Evolutionary conservation across 805 yeast genomes (phyloP), one percentile per base, ranked within the genome.

Genomic region (Sporopachydermia quercuum): DNA sequence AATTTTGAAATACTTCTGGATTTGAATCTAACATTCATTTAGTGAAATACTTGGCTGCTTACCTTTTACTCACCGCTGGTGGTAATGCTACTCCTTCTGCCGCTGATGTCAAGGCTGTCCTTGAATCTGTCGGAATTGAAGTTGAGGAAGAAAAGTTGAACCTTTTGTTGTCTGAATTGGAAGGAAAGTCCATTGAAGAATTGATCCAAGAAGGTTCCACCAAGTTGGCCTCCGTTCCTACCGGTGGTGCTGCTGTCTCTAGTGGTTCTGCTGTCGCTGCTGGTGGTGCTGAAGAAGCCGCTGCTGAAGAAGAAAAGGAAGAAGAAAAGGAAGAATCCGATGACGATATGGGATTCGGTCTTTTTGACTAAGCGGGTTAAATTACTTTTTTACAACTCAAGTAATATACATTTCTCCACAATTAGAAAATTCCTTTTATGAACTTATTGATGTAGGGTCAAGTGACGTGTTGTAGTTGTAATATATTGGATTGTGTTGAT

Each of bases 31-130:
- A n/a, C n/a, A n/a, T n/a, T n/a, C n/a, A n/a, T n/a, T n/a, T 40
- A 63, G 74, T 86, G 96, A 91, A 86, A 83, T 89, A 89, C 79
- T 81, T 91, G 73, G 98, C 98, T 72, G 97, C 98, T 70, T 91
- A 91, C 77, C 81, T 91, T 70, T 81, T 89, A 72, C 78, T 91
- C 70, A 86, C 80, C 73, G 86, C 91, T 67, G 95, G 95, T 70
- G 98, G 97, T 66, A 78, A 77, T 74, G 66, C 86, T 64, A 62
- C 91, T 59, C 97, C 98, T 70, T 72, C 94, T 55, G 93, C 94
- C 57, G 77, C 81, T 61, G 89, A 85, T 68, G 75, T 91, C 75
- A 71, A 83, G 69, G 59, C 79, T 55, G 80, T 91, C 60, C 78
- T 91, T 63, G 80, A 83, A 63, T 71, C 97, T 44, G 97, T 89